A percentile compares a stretch with the other conserved stretches of the same genome.
Conservation (phyloP, 75 land plant species). For the Gnetum montanum region DNA sequence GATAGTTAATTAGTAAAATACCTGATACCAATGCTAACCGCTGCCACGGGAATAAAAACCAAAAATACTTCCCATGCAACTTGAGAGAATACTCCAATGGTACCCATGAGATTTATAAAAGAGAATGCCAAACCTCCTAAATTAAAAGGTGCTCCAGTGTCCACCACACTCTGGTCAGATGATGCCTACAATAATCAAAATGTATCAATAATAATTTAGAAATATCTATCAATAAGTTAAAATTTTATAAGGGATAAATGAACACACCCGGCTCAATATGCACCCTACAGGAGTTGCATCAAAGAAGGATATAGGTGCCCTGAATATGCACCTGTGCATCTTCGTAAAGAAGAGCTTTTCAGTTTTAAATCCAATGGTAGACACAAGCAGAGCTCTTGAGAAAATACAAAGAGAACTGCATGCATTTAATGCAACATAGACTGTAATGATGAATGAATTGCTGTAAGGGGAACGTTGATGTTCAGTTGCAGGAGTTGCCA, state of each 20-base stretch:
- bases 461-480: slow-evolving; percentile 27
- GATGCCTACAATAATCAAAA: slow-evolving; percentile 9
- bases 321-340: slow-evolving; percentile 65
- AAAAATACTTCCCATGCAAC: slow-evolving; percentile 35
- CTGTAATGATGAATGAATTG: slow-evolving; percentile 27
- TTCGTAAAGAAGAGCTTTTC: slow-evolving; percentile 53
- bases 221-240: not conserved
- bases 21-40: slow-evolving; percentile 5
- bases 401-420: slow-evolving; percentile 64
- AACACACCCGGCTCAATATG: slow-evolving; percentile 70
- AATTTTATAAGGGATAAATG: not conserved
- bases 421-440: slow-evolving; percentile 55
- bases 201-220: not conserved
- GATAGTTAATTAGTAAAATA: too few species aligned
- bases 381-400: slow-evolving; percentile 38
- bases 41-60: slow-evolving; percentile 14
- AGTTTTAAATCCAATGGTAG: slow-evolving; percentile 44
- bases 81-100: slow-evolving; percentile 13
- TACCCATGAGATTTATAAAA: slow-evolving; percentile 9
- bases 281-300: slow-evolving; percentile 91
- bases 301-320: slow-evolving; percentile 94
- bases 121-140: slow-evolving; percentile 7
- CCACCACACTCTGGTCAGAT: slow-evolving; percentile 18
- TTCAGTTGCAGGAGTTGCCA: slow-evolving; percentile 73
- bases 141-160: slow-evolving; percentile 11